Conservation (phyloP, 345 rosid genomes). For the Gossypium herbaceum region DNA sequence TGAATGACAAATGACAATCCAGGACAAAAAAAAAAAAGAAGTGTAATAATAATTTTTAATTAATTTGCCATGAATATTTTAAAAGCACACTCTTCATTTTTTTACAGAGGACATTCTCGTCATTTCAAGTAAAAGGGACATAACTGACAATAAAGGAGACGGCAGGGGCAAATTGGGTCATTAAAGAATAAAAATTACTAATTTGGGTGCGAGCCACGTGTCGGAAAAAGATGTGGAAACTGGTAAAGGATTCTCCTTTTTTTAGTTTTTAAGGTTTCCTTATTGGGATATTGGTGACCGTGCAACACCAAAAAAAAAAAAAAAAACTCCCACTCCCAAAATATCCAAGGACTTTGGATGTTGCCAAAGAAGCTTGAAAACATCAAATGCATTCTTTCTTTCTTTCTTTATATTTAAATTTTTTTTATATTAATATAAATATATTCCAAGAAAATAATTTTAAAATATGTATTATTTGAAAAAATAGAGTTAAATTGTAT, state of each 20-base stretch:
- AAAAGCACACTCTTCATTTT: background rate
- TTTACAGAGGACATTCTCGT: background rate
- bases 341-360: constrained; percentile 9
- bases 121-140: background rate
- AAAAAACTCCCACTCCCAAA: background rate
- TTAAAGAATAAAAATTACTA: background rate
- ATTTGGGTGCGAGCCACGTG: background rate
- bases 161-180: background rate
- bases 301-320: background rate
- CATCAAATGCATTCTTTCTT: background rate
- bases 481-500: too few relatives aligned
- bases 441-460: too few relatives aligned
- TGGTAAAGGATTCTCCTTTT: constrained; percentile 2
- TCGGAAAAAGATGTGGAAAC: constrained; percentile 1
- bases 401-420: background rate
- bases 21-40: background rate
- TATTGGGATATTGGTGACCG: constrained; percentile 24
- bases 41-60: background rate
- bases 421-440: too few relatives aligned
- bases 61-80: background rate
- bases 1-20: background rate
- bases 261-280: constrained; percentile 38
- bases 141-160: background rate
- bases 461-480: too few relatives aligned
- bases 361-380: background rate